Conservation (phyloP, 148 eudicot genomes). For the Selenicereus undatus region DNA sequence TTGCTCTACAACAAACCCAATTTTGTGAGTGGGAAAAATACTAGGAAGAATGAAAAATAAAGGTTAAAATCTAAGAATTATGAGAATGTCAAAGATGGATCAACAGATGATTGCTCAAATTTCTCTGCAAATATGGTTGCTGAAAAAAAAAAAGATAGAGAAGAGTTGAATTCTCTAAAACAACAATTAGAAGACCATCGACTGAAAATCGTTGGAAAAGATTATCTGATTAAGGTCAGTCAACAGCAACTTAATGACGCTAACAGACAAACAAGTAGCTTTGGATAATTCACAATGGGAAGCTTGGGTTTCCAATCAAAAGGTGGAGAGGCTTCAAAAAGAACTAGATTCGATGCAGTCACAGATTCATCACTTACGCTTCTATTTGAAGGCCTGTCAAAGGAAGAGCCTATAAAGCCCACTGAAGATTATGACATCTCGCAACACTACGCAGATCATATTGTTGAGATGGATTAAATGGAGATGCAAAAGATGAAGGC, state of each 20-base stretch:
- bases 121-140: slow-evolving; percentile 42
- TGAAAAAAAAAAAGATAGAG: slow-evolving; percentile 64
- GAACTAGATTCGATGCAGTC: slow-evolving; percentile 57
- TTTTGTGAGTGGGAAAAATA: no score
- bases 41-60: no score
- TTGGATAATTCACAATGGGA: slow-evolving; percentile 88
- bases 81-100: slow-evolving; percentile 20
- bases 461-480: slow-evolving; percentile 39
- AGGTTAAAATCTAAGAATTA: slow-evolving; percentile 48
- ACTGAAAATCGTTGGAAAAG: slow-evolving; percentile 57
- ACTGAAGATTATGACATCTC: slow-evolving; percentile 57
- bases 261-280: slow-evolving; percentile 94
- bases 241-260: slow-evolving; percentile 76
- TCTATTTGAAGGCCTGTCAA: slow-evolving; percentile 67
- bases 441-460: slow-evolving; percentile 40
- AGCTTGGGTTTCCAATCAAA: slow-evolving; percentile 70
- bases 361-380: slow-evolving; percentile 54
- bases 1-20: no score
- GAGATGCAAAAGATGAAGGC: slow-evolving; percentile 63
- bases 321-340: slow-evolving; percentile 68
- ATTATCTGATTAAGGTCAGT: slow-evolving; percentile 52
- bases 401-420: slow-evolving; percentile 28
- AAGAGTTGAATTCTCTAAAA: slow-evolving; percentile 63
- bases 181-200: slow-evolving; percentile 74
- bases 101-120: slow-evolving; percentile 38